A percentile compares a stretch with the other conserved stretches of the same genome.
Conservation (phyloP, 805 yeast species). For the Suhomyces sp. region DNA sequence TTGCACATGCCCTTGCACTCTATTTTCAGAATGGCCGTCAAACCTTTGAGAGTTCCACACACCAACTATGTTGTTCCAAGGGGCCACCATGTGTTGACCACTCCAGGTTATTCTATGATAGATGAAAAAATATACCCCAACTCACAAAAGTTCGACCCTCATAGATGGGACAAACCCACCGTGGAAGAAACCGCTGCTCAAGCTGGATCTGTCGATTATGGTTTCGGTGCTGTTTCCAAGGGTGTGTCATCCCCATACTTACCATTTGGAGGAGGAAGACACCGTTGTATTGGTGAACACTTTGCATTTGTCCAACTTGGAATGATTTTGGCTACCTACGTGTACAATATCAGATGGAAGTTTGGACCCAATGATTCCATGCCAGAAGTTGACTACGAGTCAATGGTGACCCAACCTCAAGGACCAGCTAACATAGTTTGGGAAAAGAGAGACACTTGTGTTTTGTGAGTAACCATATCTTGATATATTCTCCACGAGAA, state of each 20-base stretch:
- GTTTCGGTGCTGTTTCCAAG: conserved; percentile 94
- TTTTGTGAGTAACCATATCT: too few relatives aligned
- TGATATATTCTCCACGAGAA: too few relatives aligned
- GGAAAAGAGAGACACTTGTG: conserved; percentile 57
- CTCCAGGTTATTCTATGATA: conserved; percentile 89
- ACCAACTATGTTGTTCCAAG: conserved; percentile 78
- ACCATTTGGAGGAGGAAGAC: conserved; percentile 99
- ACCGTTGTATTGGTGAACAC: conserved; percentile 98
- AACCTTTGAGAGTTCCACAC: conserved; percentile 75
- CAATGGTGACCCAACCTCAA: conserved; percentile 90
- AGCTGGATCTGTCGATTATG: conserved; percentile 70
- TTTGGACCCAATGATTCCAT: conserved; percentile 41
- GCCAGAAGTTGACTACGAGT: conserved; percentile 74
- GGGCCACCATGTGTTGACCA: conserved; percentile 86
- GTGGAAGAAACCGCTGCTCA: conserved; percentile 16
- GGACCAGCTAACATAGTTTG: conserved; percentile 71
- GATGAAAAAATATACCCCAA: conserved; percentile 77
- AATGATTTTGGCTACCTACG: conserved; percentile 69
- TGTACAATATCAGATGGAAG: conserved; percentile 77
- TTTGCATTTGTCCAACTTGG: conserved; percentile 95
- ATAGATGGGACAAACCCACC: conserved; percentile 66
- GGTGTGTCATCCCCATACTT: conserved; percentile 95
- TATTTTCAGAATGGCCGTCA: conserved; percentile 85
- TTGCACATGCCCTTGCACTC: conserved; percentile 97
- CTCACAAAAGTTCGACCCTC: conserved; percentile 72